Base-by-base conservation (phyloP, 2,329 filamentous ascomycete species). In the Chalaropsis thielavioides region DNA sequence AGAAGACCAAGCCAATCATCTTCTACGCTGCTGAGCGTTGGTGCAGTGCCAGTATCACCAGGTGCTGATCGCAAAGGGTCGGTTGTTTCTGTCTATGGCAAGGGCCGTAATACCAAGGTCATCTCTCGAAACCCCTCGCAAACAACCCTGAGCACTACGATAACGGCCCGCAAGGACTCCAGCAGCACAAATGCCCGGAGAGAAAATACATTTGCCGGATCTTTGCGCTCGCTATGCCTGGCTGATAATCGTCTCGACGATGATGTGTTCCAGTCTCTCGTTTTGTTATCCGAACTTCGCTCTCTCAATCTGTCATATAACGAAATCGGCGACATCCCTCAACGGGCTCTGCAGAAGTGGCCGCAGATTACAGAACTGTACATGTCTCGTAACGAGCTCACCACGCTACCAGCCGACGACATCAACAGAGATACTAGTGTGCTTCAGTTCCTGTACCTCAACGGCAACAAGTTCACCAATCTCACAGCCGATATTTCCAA, bases 381-480 rank as follows among this genome's bases (percentile, higher is more conserved):
- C 71, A 80, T 99, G 2, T 97, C 94, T 1, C 92, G 94, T 35
- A 99, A 99, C 71, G 91, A 96, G 70, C 78, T 99, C 64, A 95
- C 91, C 0, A 92, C 88, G 15, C 77, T 99, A 46, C 94, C 94
- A 1, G 90, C 91, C 0, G 94, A 99, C 74, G 94, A 99, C 71
- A 58, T 58, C 27, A 58, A 58, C 17, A 38, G 54, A 58, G 54
- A 58, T 1, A 58, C 54, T 3, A 91, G 89, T 71, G 83, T 90
- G 62, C 80, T 99, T 46, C 92, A 94, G 73, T 85, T 95, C 3
- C 81, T 99, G 6, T 91, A 97, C 73, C 89, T 99, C 76, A 99
- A 99, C 76, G 89, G 88, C 73, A 99, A 99, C 77, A 94, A 95
- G 73, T 99, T 99, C 73, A 95, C 95, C 70, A 95, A 95, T 41